Percentiles rank a stretch among this genome's conserved stretches.
These are phyloP conservation scores for Xerocomus brunneocitrinus DNA, from an alignment of 768 basidiomycete species.

Conservation along the genomic window DNA sequence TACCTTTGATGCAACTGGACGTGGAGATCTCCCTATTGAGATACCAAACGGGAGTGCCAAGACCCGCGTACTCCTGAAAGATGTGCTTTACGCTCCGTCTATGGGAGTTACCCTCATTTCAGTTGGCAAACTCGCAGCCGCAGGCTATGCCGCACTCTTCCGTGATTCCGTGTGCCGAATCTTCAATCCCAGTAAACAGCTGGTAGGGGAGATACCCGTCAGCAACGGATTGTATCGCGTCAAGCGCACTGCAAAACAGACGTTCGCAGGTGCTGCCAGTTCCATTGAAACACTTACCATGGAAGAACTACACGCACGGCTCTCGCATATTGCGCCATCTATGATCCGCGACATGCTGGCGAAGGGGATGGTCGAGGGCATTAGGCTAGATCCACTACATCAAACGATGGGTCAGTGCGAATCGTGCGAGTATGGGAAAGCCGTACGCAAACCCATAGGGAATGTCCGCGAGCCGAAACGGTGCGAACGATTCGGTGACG, in stretches of 20 bases:
- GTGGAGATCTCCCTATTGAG: too few relatives aligned
- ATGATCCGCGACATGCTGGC: conserved; percentile 4
- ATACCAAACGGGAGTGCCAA: neutral
- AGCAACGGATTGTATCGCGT: too few relatives aligned
- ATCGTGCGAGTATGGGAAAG: conserved; percentile 12
- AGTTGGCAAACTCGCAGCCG: too few relatives aligned
- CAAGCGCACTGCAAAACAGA: too few relatives aligned
- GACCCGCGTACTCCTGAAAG: neutral
- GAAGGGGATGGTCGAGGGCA: conserved; percentile 2
- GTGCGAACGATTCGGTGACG: neutral
- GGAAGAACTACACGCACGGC: neutral
- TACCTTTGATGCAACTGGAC: too few relatives aligned
- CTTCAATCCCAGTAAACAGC: too few relatives aligned
- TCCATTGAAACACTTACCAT: neutral
- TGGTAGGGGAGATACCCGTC: too few relatives aligned
- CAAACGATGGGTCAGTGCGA: conserved; percentile 7
- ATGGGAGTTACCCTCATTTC: neutral
- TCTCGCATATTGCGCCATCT: conserved; percentile 1
- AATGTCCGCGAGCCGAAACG: neutral
- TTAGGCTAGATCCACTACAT: neutral
- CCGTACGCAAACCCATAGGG: conserved; percentile 2
- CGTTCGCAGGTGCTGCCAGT: too few relatives aligned
- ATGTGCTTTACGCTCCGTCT: neutral
- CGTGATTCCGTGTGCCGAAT: too few relatives aligned
- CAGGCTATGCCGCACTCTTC: too few relatives aligned